Base-by-base conservation (phyloP, 768 basidiomycete species). In the Rossbeevera mucosa region DNA sequence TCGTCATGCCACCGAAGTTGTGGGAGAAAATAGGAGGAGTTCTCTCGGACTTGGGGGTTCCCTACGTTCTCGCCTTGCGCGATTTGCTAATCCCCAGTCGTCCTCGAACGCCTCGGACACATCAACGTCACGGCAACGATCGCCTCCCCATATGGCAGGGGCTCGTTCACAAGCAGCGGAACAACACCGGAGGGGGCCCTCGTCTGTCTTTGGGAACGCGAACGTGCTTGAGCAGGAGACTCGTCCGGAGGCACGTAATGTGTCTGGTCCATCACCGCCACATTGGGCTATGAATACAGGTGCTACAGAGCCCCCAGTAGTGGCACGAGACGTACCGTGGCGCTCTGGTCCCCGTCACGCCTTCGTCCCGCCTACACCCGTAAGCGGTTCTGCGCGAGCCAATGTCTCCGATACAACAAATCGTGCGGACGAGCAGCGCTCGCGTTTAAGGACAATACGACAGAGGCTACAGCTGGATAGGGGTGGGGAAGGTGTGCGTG, bases 381-480 rank as follows among this genome's bases (percentile, higher is more conserved):
- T 49, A 1, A 41, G 16, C 0, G 30, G 47, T 8, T 11, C 59
- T 36, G 40, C n/a, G 25, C 53, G 58, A 5, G 16, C 21, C 20
- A 52, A 57, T 33, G 14, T 30, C 5, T 9, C 44, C 13, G 61
- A 56, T n/a, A 40, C 29, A 2, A 33, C 48, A 2, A 54, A 25
- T 47, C 61, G 60, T 13, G 42, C 12, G 5, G 64, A 61, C n/a
- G 63, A 65, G 16, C 57, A 56, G 2, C 56, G 59, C 2, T 56
- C 64, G 18, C 66, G 67, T 18, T 38, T 63, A 12, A 61, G 67
- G 24, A 55, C 59, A 2, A 20, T 65, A 7, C 53, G 69, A 18
- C 69, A 68, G 49, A 53, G 69, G 40, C 42, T 68, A 2, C 68
- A 70, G 50, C 36, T 68, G 44, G 62, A 68, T 25, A 56, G 68